Base-by-base conservation (phyloP, 208 protist genomes). In the Acanthamoeba healyi region DNA sequence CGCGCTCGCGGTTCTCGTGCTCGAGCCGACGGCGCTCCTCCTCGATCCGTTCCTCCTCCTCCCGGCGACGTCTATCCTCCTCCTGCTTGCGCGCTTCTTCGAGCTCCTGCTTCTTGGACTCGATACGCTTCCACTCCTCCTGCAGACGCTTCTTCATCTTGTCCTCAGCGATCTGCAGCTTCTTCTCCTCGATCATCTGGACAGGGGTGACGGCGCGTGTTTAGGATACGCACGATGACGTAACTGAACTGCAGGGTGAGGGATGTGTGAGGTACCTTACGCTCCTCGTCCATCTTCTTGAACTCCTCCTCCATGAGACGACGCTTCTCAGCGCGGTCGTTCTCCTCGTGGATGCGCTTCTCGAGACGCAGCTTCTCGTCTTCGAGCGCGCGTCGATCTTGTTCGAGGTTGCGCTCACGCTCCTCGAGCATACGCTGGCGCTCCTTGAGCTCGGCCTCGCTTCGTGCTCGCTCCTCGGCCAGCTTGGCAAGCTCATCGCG, bases 101-200 rank as follows among this genome's bases (percentile, higher is more conserved):
- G 38, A 82, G 74, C 44, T 82, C 74, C 40, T 46, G 14, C 74
- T 82, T 82, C 74, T 82, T 82, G 22, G 17, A 15, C 74, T 82
- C 74, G 10, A 82, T 26, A 14, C 74, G 74, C 74, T 82, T 82
- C 74, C 74, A 82, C 74, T 82, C 74, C 74, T 82, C 74, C 74
- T 82, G 74, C 74, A 82, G 74, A 5, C 74, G 74, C 74, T 82
- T 82, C 44, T 36, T 44, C 74, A 82, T 82, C 74, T 82, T 82
- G 36, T 82, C 74, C 74, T 82, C 74, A 3, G 74, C 74, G n/a
- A 82, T 82, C 74, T 82, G 74, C 42, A 82, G 74, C 74, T 82
- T 82, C 74, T 82, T 82, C 74, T 82, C 74, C 44, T 82, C 74
- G 38, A 82, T 82, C 44, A 34, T 46, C 70, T 79, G 19, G 5